phyloP scores from a whole-genome alignment of 225 moss, liverwort and hornwort genomes.

The Physcomitrellopsis africana region DNA sequence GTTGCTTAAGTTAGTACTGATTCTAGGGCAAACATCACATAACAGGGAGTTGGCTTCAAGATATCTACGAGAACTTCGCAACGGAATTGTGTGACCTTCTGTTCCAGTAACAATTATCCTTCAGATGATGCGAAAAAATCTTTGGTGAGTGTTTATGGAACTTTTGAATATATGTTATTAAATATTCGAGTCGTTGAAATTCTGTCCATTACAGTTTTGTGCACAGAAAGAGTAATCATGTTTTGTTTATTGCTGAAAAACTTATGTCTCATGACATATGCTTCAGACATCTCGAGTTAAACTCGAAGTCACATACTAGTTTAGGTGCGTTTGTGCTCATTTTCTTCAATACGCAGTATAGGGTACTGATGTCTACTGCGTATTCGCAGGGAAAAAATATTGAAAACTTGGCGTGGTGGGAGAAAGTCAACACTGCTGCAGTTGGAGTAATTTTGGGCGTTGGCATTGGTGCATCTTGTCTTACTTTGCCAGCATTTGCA shows the following conservation, averaged over 20 bases:
- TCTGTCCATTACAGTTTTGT: not conserved
- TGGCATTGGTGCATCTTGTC: conserved; percentile 59
- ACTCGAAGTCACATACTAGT: not conserved
- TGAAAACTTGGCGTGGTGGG: conserved; percentile 39
- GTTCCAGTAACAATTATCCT: conserved; percentile 32
- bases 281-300: not conserved
- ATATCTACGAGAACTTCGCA: conserved; percentile 18
- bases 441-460: conserved; percentile 57
- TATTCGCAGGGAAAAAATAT: conserved; percentile 30
- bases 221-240: not conserved
- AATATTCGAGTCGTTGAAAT: not conserved
- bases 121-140: conserved; percentile 29
- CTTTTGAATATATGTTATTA: not conserved
- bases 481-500: conserved; percentile 65
- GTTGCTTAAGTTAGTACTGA: conserved; percentile 1
- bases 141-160: conserved; percentile 32
- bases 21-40: conserved; percentile 17
- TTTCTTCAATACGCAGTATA: not conserved
- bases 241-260: not conserved
- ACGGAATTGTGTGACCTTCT: conserved; percentile 37
- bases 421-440: conserved; percentile 37
- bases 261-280: conserved; percentile 1
- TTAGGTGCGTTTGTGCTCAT: conserved; percentile 13
- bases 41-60: conserved; percentile 36
- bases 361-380: not conserved